A percentile compares a stretch with the other conserved stretches of the same genome.
Evolutionary conservation across 257 asterid species (phyloP).

Genomic region (Verbena officinalis): DNA sequence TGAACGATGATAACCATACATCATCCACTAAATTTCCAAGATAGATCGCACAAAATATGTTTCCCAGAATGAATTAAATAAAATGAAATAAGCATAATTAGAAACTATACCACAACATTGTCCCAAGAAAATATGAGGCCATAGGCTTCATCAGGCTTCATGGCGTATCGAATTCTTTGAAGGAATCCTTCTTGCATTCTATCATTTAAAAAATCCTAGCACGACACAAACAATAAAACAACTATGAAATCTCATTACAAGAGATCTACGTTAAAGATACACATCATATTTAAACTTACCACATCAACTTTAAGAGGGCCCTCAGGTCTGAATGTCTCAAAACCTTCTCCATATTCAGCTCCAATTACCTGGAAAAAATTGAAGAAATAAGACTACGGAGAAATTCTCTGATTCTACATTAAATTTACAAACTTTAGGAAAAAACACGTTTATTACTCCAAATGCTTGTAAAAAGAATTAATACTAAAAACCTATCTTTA

Average conservation of each 20-base stretch:
- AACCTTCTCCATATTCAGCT: conserved; percentile 99
- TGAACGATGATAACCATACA: too few species aligned
- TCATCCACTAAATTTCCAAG: too few species aligned
- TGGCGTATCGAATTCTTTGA: conserved; percentile 86
- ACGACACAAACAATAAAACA: conserved; percentile 20
- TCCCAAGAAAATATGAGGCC: conserved; percentile 99
- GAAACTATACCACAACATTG: conserved; percentile 81
- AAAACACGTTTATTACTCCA: neutral
- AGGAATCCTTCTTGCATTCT: conserved; percentile 94
- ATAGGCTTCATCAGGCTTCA: conserved; percentile 99
- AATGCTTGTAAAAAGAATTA: neutral
- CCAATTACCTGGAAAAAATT: conserved; percentile 70
- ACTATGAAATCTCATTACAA: neutral
- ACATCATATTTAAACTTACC: conserved; percentile 46
- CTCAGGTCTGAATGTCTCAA: conserved; percentile 89
- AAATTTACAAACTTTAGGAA: neutral
- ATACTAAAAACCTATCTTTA: too few species aligned
- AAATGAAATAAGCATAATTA: conserved; percentile 6
- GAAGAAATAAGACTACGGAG: neutral
- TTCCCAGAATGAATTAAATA: neutral
- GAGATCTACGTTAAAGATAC: neutral
- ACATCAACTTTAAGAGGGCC: conserved; percentile 96
- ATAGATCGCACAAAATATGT: too few species aligned
- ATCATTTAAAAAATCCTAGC: conserved; percentile 85
- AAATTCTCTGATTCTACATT: conserved; percentile 1